phyloP scores from a whole-genome alignment of 441 rosid genomes.

The Dalechampia spathulata region DNA sequence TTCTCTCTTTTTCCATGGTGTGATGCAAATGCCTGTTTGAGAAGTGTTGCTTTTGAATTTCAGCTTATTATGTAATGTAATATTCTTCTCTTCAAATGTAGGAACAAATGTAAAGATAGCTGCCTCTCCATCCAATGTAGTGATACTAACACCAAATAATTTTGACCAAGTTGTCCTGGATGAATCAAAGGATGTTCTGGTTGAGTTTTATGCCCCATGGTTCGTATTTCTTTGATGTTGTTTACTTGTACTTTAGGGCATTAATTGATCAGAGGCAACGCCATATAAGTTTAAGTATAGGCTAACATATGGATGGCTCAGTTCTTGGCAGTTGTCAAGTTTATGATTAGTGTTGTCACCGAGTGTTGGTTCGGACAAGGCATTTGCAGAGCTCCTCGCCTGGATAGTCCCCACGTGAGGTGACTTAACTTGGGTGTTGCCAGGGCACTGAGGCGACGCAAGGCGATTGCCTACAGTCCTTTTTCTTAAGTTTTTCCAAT shows the following conservation, averaged over 20 bases:
- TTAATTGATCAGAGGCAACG: not conserved
- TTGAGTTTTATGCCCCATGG: slow-evolving; percentile 98
- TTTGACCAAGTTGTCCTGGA: slow-evolving; percentile 77
- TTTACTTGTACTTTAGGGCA: not conserved
- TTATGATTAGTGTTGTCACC: too few relatives aligned
- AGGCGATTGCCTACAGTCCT: too few relatives aligned
- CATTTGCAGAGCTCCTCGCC: too few relatives aligned
- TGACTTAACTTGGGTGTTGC: too few relatives aligned
- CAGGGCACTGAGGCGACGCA: too few relatives aligned
- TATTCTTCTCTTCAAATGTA: slow-evolving; percentile 20
- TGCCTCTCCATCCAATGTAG: slow-evolving; percentile 55
- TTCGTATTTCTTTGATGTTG: slow-evolving; percentile 20
- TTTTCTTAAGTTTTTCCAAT: too few relatives aligned
- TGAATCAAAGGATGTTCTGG: slow-evolving; percentile 73
- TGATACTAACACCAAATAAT: slow-evolving; percentile 54
- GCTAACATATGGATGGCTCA: not conserved
- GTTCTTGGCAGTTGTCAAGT: not conserved
- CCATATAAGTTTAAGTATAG: not conserved
- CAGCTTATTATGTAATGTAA: not conserved
- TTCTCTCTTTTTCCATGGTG: not conserved
- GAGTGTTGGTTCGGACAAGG: too few relatives aligned
- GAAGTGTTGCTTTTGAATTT: not conserved
- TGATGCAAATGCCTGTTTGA: not conserved
- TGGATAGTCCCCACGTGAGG: too few relatives aligned
- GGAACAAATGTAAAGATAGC: slow-evolving; percentile 85